These are phyloP conservation scores for Thraustotheca clavata DNA, from an alignment of 352 stramenopile species.

Conservation along the genomic window DNA sequence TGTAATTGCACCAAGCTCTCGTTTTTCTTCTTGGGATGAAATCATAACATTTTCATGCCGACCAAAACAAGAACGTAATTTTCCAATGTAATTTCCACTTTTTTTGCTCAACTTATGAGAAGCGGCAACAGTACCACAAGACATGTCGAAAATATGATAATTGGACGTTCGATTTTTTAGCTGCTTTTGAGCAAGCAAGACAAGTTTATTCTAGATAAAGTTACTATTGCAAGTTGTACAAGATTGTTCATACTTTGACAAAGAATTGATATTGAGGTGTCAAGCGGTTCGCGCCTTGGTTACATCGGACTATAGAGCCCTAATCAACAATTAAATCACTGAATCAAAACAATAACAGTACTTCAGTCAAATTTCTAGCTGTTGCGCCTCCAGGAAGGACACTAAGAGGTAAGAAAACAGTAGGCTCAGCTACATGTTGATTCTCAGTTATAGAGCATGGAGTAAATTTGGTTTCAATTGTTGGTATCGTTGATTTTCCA, in stretches of 20 bases:
- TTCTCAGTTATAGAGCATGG: neutral
- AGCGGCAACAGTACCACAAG: slow-evolving; percentile 34
- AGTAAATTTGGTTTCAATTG: neutral
- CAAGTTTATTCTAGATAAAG: slow-evolving; percentile 26
- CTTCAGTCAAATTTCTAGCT: neutral
- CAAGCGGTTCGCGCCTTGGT: slow-evolving; percentile 41
- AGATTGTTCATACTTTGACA: slow-evolving; percentile 28
- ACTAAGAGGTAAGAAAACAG: neutral
- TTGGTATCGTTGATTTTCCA: neutral
- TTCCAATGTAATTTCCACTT: slow-evolving; percentile 84
- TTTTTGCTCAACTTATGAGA: slow-evolving; percentile 69
- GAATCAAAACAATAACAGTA: neutral
- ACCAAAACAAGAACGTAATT: slow-evolving; percentile 68
- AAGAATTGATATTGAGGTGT: slow-evolving; percentile 56
- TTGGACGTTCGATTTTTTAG: slow-evolving; percentile 70
- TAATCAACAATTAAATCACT: neutral
- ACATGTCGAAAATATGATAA: slow-evolving; percentile 85
- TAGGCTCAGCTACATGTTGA: neutral
- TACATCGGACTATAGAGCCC: slow-evolving; percentile 20
- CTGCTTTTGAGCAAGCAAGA: slow-evolving; percentile 61
- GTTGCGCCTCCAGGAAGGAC: neutral
- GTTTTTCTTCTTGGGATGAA: slow-evolving; percentile 52
- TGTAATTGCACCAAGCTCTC: slow-evolving; percentile 58
- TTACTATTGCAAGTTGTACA: neutral
- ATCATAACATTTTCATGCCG: slow-evolving; percentile 69